Percentiles rank a stretch among this genome's conserved stretches.
Evolutionary conservation across 768 basidiomycete species (phyloP).

Genomic region (Lentinula raphanica): DNA sequence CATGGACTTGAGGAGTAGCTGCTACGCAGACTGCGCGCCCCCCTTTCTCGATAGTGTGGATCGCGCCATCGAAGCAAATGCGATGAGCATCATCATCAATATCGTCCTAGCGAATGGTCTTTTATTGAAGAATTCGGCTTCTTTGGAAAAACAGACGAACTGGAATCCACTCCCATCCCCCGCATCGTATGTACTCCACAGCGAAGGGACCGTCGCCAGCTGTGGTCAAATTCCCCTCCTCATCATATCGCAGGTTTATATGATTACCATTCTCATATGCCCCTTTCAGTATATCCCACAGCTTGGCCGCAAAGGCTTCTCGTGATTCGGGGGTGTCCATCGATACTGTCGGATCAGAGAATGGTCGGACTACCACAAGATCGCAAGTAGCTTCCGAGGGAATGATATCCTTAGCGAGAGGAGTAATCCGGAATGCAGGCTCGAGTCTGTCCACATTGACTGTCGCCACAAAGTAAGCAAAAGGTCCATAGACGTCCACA

Average conservation of each 20-base stretch:
- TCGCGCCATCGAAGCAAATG: conserved; percentile 76
- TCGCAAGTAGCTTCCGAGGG: conserved; percentile 54
- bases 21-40: conserved; percentile 53
- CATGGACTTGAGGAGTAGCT: conserved; percentile 26
- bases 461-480: conserved; percentile 80
- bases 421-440: conserved; percentile 71
- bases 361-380: conserved; percentile 70
- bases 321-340: conserved; percentile 40
- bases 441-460: conserved; percentile 86
- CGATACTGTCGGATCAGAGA: conserved; percentile 45
- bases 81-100: conserved; percentile 59
- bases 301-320: conserved; percentile 45
- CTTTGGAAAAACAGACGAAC: conserved; percentile 34
- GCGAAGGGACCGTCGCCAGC: conserved; percentile 48
- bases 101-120: conserved; percentile 39
- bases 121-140: neutral
- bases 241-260: conserved; percentile 51
- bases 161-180: conserved; percentile 84
- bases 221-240: conserved; percentile 33
- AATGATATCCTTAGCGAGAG: conserved; percentile 46
- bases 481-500: conserved; percentile 67
- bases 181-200: conserved; percentile 75
- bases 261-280: conserved; percentile 81
- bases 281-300: conserved; percentile 48
- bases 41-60: conserved; percentile 54